A percentile compares a stretch with the other conserved stretches of the same genome.
Evolutionary conservation across 2,329 filamentous ascomycete species (phyloP).

Genomic region (Diplodia corticola): DNA sequence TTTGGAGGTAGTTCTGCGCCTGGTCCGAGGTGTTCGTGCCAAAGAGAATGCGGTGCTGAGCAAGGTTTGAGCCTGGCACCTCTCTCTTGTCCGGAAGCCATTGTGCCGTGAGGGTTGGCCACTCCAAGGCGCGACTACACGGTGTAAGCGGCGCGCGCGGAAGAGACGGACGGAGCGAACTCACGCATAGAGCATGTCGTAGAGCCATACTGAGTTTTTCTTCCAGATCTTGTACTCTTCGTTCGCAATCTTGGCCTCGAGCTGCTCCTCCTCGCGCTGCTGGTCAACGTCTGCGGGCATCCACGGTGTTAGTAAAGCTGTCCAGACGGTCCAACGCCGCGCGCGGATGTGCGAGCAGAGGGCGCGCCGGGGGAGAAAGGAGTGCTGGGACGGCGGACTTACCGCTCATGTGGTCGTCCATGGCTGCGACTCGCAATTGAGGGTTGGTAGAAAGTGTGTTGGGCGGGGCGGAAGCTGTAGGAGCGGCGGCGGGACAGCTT

Average conservation of each 20-base stretch:
- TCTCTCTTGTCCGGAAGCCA: constrained; percentile 96
- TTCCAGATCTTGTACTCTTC: constrained; percentile 99
- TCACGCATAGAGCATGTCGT: constrained; percentile 91
- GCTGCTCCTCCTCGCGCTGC: constrained; percentile 66
- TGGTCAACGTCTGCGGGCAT: constrained; percentile 41
- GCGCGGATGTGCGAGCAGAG: not conserved
- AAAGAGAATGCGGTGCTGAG: constrained; percentile 83
- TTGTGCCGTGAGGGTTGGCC: constrained; percentile 95
- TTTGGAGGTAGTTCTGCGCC: constrained; percentile 87
- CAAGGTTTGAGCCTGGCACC: constrained; percentile 78
- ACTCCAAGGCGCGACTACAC: constrained; percentile 81
- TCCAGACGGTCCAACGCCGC: not conserved
- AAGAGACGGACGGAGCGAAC: not conserved
- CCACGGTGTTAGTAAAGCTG: not conserved
- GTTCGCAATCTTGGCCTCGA: constrained; percentile 87
- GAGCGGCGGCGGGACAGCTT: not conserved
- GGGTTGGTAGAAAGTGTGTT: not conserved
- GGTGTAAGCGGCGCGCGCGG: not conserved
- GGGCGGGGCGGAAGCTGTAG: not conserved
- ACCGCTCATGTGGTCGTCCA: constrained; percentile 44
- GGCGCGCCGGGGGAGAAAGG: not conserved
- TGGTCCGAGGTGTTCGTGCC: constrained; percentile 91
- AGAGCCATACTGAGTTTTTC: constrained; percentile 98
- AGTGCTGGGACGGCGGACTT: constrained; percentile 8
- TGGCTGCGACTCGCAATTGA: constrained; percentile 25